Conservation (phyloP, 148 eudicot species). For the Rhododendron simsii region DNA sequence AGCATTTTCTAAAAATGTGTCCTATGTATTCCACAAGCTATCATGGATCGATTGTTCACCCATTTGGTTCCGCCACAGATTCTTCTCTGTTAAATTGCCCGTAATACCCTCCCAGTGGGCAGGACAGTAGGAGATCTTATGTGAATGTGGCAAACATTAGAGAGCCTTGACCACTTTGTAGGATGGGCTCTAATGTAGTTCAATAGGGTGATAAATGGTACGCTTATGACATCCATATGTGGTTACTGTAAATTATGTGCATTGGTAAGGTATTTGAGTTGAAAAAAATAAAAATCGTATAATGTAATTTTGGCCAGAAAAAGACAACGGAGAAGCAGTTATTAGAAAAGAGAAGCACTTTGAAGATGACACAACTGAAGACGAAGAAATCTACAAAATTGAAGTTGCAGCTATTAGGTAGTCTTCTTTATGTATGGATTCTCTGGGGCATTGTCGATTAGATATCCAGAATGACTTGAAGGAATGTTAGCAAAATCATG, state of each 20-base stretch:
- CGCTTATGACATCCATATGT: not conserved
- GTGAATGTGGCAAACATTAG: not conserved
- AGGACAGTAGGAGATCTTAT: not conserved
- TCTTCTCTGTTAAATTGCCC: not conserved
- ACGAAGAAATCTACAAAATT: constrained; percentile 87
- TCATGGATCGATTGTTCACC: not conserved
- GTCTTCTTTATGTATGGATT: not conserved
- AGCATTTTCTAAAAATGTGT: not conserved
- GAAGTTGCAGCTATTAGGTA: constrained; percentile 95
- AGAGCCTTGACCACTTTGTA: not conserved
- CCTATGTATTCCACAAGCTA: not conserved
- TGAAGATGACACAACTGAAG: constrained; percentile 47
- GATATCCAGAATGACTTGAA: not conserved
- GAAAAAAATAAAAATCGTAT: no score
- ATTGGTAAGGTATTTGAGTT: not conserved
- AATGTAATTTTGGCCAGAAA: not conserved
- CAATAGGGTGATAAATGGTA: not conserved
- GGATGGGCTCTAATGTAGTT: not conserved
- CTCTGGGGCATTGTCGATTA: not conserved
- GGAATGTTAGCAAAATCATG: not conserved
- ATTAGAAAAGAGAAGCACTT: constrained; percentile 83
- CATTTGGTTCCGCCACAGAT: not conserved
- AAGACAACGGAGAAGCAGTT: constrained; percentile 91
- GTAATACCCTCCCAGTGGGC: not conserved
- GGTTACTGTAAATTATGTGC: not conserved